Base-by-base conservation (phyloP, 129 eudicot species). In the Flaveria ramosissima region DNA sequence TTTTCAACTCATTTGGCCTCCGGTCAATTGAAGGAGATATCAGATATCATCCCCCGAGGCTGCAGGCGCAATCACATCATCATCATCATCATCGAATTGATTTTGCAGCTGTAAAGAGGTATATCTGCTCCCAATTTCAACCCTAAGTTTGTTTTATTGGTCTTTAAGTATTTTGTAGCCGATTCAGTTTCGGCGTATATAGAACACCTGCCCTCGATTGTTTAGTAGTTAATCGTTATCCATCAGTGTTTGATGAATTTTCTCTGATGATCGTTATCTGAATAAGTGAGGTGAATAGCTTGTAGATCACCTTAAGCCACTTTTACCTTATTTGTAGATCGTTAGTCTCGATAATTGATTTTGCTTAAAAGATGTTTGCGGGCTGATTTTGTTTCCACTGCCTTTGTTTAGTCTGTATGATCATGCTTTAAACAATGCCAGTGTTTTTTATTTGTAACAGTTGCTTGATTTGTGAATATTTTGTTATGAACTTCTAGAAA, bases 61-160 rank as follows among this genome's bases (percentile, higher is more conserved):
- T 3, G 32, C 67, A 6, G 67, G 9, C 9, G 10, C 60, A 53
- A 17, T 15, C 60, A 17, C 60, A 53, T 53, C 60, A 51, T 14
- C 57, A 15, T 50, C 56, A 55, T 55, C 77, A 46, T 62, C 79
- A 48, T 46, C 62, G 48, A 24, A n/a, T 62, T 63, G 48, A 63
- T 48, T 48, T 30, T 52, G 19, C 42, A 24, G 1, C 19, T 27
- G 32, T 27, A 3, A 27, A 27, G 32, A 23, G 17, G 11, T 27
- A 14, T 24, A 13, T 14, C 26, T 71, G 76, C 65, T 27, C 45
- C 48, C 10, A n/a, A 27, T 16, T 71, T n/a, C 50, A 71, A 71
- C 76, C 76, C 76, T 71, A 71, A 17, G 50, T 17, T 13, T 11
- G 66, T 50, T 26, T 50, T 6, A n/a, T 19, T 60, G 14, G 21